Base-by-base conservation (phyloP, 1,284 basidiomycete species). In the Leccinum solheimii region DNA sequence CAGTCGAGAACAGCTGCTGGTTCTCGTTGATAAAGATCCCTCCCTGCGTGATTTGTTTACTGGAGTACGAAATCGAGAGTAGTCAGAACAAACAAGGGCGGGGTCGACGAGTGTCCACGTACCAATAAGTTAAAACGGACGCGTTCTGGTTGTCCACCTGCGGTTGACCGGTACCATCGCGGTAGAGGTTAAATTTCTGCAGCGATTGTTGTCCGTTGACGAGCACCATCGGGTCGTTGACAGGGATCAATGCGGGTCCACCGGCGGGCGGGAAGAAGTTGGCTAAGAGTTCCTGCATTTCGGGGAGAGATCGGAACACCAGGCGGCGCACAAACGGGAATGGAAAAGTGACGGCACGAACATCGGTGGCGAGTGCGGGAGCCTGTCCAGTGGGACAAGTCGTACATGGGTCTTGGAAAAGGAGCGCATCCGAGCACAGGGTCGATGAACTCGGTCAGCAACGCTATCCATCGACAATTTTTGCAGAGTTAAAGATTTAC, bases 141-240 rank as follows among this genome's bases (percentile, higher is more conserved):
- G 71, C 71, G 45, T 72, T 70, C 1, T 63, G 52, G 38, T 55
- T 62, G 43, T 70, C 67, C 2, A 68, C 69, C 5, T 55, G 59
- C 9, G 69, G 69, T 38, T 70, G 71, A 49, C 70, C 72, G 19
- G 72, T 64, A 34, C 69, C 69, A 32, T 57, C 62, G 13, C 71
- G 71, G 50, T 73, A 70, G 32, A 70, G 60, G 50, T 70, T 73
- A 3, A 70, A 68, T 62, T 70, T 70, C 27, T 48, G 40, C 30
- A 69, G 68, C 1, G 68, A 73, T 27, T 49, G 61, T 38, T 73
- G 64, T 27, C 66, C 71, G 13, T 70, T 59, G 36, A 70, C 62
- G 10, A 72, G 62, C 6, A 70, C 69, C 68, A 73, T 72, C 38
- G 71, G 69, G 27, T 70, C 66, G 16, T 68, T 70, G 38, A 70